Evolutionary conservation across 2,329 filamentous ascomycete species (phyloP).

Genomic region (Alternaria sp.): DNA sequence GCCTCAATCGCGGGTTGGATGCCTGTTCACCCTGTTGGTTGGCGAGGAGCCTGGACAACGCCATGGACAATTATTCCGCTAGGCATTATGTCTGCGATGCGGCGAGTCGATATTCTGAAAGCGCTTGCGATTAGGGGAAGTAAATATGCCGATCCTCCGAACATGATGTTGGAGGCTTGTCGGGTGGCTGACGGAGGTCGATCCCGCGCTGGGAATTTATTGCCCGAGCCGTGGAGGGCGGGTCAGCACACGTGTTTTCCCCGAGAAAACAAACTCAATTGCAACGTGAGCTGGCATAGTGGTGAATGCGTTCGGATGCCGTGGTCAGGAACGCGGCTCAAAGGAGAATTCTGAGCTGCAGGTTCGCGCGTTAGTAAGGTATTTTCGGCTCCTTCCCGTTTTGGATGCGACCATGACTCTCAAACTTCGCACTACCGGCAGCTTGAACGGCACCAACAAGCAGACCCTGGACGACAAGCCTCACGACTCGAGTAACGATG

Average conservation of each 20-base stretch:
- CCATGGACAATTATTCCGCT: neutral
- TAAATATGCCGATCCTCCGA: constrained; percentile 1
- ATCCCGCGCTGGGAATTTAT: constrained; percentile 6
- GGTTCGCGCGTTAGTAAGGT: neutral
- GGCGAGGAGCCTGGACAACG: neutral
- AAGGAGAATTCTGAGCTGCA: neutral
- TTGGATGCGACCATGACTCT: constrained; percentile 7
- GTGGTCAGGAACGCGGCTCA: neutral
- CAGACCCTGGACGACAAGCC: constrained; percentile 1
- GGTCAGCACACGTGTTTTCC: neutral
- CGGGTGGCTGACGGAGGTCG: constrained; percentile 6
- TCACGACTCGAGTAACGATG: neutral
- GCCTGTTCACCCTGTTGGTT: neutral
- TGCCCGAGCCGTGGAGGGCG: constrained; percentile 1
- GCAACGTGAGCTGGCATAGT: too few species aligned
- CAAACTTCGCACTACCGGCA: constrained; percentile 2
- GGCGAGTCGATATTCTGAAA: constrained; percentile 3
- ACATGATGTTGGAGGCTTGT: constrained; percentile 4
- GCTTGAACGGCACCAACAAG: neutral
- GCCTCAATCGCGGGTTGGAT: neutral
- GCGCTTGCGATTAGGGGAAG: neutral
- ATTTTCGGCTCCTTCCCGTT: neutral
- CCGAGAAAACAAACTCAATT: neutral
- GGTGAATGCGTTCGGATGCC: neutral
- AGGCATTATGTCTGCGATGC: neutral